Evolutionary conservation across 805 yeast species (phyloP).

Genomic region (Metschnikowia noctiluminum): DNA sequence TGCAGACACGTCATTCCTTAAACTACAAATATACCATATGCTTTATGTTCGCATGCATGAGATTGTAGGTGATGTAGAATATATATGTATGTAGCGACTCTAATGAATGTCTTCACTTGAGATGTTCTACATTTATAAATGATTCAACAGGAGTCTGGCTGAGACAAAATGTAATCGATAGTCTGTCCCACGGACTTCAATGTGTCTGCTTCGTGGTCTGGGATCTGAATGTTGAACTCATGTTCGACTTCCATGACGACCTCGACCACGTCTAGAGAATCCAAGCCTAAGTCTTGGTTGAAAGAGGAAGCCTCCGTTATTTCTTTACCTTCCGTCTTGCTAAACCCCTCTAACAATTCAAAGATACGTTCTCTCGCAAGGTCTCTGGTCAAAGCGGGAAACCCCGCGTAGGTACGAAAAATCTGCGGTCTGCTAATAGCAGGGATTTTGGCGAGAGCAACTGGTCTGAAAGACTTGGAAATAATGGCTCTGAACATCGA

Average conservation of each 20-base stretch:
- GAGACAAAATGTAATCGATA: constrained; percentile 40
- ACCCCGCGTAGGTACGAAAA: constrained; percentile 47
- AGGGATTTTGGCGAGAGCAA: constrained; percentile 16
- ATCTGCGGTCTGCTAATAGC: constrained; percentile 16
- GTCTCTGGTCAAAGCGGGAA: constrained; percentile 62
- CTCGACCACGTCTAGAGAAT: constrained; percentile 46
- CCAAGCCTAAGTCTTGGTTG: constrained; percentile 43
- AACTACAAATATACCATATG: too few species aligned
- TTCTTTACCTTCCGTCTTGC: constrained; percentile 46
- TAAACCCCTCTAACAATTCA: constrained; percentile 63
- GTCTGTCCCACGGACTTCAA: constrained; percentile 47
- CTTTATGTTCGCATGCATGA: neutral
- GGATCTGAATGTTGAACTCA: constrained; percentile 46
- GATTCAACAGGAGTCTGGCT: constrained; percentile 38
- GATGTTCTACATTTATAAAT: neutral
- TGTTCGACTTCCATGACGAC: constrained; percentile 47
- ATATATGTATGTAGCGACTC: neutral
- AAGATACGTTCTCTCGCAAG: constrained; percentile 57
- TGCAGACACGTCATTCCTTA: neutral
- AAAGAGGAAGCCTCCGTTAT: constrained; percentile 36
- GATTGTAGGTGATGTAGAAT: neutral
- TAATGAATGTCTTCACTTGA: neutral
- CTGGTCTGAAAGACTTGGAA: constrained; percentile 21
- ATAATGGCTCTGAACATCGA: constrained; percentile 33
- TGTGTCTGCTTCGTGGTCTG: constrained; percentile 45